Conservation (phyloP, 2,329 filamentous ascomycete genomes). For the Hypoxylon sp. region DNA sequence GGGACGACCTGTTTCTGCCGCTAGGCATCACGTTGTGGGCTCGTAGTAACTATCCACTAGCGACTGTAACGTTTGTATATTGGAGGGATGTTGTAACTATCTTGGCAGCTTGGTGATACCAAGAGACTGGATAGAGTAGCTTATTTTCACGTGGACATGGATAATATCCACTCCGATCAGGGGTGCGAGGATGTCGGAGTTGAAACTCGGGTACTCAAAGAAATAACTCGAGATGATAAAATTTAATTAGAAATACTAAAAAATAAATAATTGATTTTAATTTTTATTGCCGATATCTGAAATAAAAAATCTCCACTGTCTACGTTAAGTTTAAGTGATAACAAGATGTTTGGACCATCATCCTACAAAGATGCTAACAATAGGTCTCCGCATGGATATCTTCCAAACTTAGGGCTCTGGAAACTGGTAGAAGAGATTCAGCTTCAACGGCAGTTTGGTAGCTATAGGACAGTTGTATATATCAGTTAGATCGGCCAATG, state of each 20-base stretch:
- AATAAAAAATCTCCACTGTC: neutral
- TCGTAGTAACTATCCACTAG: conserved; percentile 22
- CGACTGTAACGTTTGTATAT: conserved; percentile 1
- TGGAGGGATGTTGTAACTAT: conserved; percentile 25
- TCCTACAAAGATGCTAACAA: conserved; percentile 19
- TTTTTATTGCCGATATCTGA: conserved; percentile 8
- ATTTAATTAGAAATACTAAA: neutral
- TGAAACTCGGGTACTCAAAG: neutral
- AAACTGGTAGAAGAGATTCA: conserved; percentile 10
- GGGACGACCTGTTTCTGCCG: neutral
- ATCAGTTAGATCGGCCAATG: conserved; percentile 19
- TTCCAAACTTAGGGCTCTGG: conserved; percentile 2
- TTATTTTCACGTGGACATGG: conserved; percentile 31
- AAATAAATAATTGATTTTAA: conserved; percentile 12
- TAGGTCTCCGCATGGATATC: conserved; percentile 15
- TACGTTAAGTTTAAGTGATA: neutral
- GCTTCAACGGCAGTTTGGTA: conserved; percentile 5
- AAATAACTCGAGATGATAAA: conserved; percentile 29
- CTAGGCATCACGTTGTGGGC: conserved; percentile 11
- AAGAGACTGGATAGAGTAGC: conserved; percentile 11
- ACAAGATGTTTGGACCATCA: conserved; percentile 11
- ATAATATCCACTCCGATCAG: conserved; percentile 8
- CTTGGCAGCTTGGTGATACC: conserved; percentile 23
- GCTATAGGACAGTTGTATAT: conserved; percentile 12
- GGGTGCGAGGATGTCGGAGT: neutral